Conservation (phyloP, 1,284 basidiomycete genomes). For the Sporisorium graminicola region DNA sequence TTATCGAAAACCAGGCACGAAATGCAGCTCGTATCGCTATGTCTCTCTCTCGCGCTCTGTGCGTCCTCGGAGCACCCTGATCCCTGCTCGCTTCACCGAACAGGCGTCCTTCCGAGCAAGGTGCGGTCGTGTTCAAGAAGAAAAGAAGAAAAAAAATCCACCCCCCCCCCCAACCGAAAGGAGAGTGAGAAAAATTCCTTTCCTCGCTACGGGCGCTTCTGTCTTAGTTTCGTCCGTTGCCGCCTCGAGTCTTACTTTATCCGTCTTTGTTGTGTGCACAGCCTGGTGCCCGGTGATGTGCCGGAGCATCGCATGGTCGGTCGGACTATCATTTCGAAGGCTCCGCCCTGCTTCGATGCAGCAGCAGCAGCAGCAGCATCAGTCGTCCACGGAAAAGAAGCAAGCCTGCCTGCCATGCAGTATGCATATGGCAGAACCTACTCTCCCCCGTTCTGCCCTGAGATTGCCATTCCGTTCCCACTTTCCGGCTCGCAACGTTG, state of each 20-base stretch:
- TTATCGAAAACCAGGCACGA: slow-evolving; percentile 20
- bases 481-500: background rate
- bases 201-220: background rate
- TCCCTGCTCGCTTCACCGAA: slow-evolving; percentile 11
- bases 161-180: background rate
- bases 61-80: slow-evolving; percentile 5
- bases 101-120: background rate
- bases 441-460: background rate
- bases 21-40: background rate
- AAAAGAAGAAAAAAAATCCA: background rate
- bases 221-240: background rate
- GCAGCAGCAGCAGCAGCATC: background rate
- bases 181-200: too few species aligned
- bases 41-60: background rate
- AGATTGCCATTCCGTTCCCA: background rate
- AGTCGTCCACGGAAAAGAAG: background rate
- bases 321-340: background rate
- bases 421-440: background rate
- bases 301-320: background rate
- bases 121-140: too few species aligned
- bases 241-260: background rate
- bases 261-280: background rate
- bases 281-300: too few species aligned
- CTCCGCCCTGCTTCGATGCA: background rate
- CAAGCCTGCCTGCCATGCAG: background rate